phyloP scores from a whole-genome alignment of 768 basidiomycete species.

The Podaxis mareebaensis region DNA sequence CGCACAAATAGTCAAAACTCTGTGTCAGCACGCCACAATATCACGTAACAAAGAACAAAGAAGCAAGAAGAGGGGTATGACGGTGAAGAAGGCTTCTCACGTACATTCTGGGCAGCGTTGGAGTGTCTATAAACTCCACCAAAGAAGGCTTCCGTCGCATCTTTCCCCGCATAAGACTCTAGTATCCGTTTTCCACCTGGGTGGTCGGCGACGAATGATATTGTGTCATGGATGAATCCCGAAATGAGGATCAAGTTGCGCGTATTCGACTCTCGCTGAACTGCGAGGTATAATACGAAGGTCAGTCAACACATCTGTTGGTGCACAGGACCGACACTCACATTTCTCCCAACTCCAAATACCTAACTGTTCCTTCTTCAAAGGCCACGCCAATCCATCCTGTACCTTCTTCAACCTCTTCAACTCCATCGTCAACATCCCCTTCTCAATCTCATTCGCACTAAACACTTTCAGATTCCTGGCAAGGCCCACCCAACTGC shows the following conservation, averaged over 20 bases:
- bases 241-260: conserved; percentile 71
- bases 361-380: conserved; percentile 58
- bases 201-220: conserved; percentile 71
- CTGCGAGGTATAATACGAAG: conserved; percentile 32
- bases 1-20: background rate
- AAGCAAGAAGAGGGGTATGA: background rate
- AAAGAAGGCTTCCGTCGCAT: conserved; percentile 83
- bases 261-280: conserved; percentile 65
- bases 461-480: conserved; percentile 82
- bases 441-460: conserved; percentile 84
- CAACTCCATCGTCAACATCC: conserved; percentile 80
- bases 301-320: conserved; percentile 1
- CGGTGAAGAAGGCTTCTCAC: conserved; percentile 23
- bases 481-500: conserved; percentile 68
- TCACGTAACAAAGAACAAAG: background rate
- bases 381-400: conserved; percentile 65
- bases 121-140: conserved; percentile 85
- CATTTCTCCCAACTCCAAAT: conserved; percentile 82
- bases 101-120: conserved; percentile 78
- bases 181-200: conserved; percentile 75
- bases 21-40: conserved; percentile 1
- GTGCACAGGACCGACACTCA: conserved; percentile 36
- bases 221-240: conserved; percentile 87
- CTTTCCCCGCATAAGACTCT: conserved; percentile 65
- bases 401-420: conserved; percentile 68